These are phyloP conservation scores for Dinochytrium kinnereticum DNA, from an alignment of 371 early-diverging fungal genomes.

Conservation along the genomic window DNA sequence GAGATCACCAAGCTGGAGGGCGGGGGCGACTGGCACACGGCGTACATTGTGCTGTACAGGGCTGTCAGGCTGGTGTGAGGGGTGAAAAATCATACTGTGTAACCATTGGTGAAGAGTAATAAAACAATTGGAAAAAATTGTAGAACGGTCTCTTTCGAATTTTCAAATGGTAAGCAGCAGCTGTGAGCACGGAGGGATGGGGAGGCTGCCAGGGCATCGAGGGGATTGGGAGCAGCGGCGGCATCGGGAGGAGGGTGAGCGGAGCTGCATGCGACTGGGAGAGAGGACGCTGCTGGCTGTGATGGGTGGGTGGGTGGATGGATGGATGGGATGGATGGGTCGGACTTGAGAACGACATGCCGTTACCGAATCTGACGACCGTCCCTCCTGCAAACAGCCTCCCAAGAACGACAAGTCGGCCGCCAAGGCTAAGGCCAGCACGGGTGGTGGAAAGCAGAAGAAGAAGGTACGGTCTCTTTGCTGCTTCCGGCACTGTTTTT, in stretches of 20 bases:
- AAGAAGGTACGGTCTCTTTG: slow-evolving; percentile 67
- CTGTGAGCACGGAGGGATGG: no score
- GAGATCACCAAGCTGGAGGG: slow-evolving; percentile 93
- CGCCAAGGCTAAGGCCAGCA: slow-evolving; percentile 69
- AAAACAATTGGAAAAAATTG: no score
- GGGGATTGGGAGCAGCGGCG: no score
- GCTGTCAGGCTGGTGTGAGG: no score
- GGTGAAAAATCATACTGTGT: no score
- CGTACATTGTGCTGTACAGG: slow-evolving; percentile 42
- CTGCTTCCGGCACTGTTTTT: not conserved
- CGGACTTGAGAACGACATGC: not conserved
- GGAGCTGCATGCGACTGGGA: not conserved
- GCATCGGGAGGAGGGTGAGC: not conserved
- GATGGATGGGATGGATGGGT: not conserved
- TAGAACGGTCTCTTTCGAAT: no score
- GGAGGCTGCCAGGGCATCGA: no score
- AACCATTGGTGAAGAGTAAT: no score
- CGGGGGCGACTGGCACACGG: slow-evolving; percentile 68
- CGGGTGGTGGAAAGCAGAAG: slow-evolving; percentile 87
- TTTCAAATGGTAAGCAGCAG: not conserved
- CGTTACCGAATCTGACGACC: not conserved
- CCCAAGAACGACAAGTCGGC: slow-evolving; percentile 59
- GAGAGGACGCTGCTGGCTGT: not conserved
- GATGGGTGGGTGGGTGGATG: not conserved
- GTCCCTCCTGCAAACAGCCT: slow-evolving; percentile 11